phyloP scores from a whole-genome alignment of 2,329 filamentous ascomycete species.

The Cercospora sojina region DNA sequence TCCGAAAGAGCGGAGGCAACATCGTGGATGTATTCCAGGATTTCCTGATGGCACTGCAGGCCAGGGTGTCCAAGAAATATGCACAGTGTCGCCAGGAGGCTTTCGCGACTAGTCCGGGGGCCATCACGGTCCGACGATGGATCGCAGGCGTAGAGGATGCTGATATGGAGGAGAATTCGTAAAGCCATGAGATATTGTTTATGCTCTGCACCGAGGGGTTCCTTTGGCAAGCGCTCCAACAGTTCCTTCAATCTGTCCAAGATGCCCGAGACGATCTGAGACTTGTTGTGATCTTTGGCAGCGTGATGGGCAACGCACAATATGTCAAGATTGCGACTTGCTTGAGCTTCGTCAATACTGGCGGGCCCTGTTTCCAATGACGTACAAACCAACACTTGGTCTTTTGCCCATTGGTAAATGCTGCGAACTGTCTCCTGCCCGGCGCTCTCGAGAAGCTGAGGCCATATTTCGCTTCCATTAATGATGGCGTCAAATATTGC shows the following conservation, averaged over 20 bases:
- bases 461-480: slow-evolving; percentile 44
- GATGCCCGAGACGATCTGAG: slow-evolving; percentile 22
- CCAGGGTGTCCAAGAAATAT: slow-evolving; percentile 41
- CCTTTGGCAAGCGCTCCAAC: slow-evolving; percentile 18
- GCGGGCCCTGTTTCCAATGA: slow-evolving; percentile 2
- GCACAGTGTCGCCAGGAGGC: slow-evolving; percentile 38
- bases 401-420: slow-evolving; percentile 36
- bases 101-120: slow-evolving; percentile 28
- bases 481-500: slow-evolving; percentile 45
- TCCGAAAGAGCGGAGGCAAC: slow-evolving; percentile 46
- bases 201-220: slow-evolving; percentile 4
- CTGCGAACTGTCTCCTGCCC: slow-evolving; percentile 31
- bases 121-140: slow-evolving; percentile 33
- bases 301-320: slow-evolving; percentile 31
- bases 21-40: slow-evolving; percentile 47
- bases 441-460: slow-evolving; percentile 44
- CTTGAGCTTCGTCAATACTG: slow-evolving; percentile 1
- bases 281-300: slow-evolving; percentile 20
- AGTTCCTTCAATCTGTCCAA: slow-evolving; percentile 32
- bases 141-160: slow-evolving; percentile 39
- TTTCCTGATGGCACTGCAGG: slow-evolving; percentile 39
- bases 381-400: slow-evolving; percentile 35
- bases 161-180: slow-evolving; percentile 42
- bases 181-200: slow-evolving; percentile 17
- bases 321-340: slow-evolving; percentile 30